Evolutionary conservation across 805 yeast genomes (phyloP), one percentile per base, ranked within the genome.

Genomic region (Candida odintsovae): DNA sequence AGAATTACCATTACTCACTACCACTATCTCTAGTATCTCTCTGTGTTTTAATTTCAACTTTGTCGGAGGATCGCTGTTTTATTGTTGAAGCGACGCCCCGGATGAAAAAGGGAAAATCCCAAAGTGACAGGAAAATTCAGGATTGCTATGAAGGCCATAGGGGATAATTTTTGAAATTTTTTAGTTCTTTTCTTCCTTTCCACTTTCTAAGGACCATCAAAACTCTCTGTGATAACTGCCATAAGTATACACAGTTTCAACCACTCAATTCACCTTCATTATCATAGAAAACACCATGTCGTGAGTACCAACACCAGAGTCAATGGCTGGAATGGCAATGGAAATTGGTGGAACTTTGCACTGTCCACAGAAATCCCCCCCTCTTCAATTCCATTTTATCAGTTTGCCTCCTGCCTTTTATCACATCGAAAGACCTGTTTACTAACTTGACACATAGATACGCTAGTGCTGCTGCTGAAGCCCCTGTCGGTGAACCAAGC

Each of bases 401-500:
- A 28, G n/a, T 7, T 13, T 28, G 6, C 6, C 13, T 4, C 5
- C 31, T 13, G 7, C 31, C n/a, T 28, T 13, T 4, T 3, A 33
- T 18, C 35, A 8, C 18, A 33, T 16, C 12, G 13, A 33, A 11
- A 18, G 20, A 8, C 8, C 13, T 8, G 20, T 4, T 33, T 18
- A 41, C 46, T 46, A 46, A 46, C 47, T 6, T 18, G 6, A 9
- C 13, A 6, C 12, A 13, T 18, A 44, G 50, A 35, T 50, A 46
- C 48, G 54, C 54, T 22, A 15, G 37, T 23, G 47, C 46, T 38
- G 54, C 50, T 16, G 49, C 50, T 5, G 36, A 50, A 39, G 44
- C 44, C 13, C 48, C 46, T 15, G 41, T 41, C 20, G 45, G 29
- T 3, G 46, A 42, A 16, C 29, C 26, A 28, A 46, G 38, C 4